Evolutionary conservation across 2,329 filamentous ascomycete species (phyloP), one percentile per base, ranked within the genome.

Genomic region (Nannizziopsis barbatae): DNA sequence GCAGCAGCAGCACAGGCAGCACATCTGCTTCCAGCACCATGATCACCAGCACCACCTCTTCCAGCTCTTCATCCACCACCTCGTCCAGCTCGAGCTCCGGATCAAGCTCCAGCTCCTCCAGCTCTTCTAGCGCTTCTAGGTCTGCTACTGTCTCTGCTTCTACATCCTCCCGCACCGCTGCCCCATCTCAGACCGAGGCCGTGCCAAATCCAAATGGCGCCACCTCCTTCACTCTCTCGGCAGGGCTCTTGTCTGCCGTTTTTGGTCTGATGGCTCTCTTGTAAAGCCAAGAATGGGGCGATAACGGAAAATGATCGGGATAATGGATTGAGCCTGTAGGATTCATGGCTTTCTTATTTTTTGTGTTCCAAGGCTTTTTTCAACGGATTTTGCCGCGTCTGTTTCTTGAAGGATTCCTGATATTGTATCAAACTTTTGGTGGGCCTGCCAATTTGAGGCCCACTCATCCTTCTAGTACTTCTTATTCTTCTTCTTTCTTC

Each of bases 21-120:
- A 54, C 55, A 10, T 32, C 50, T 42, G 47, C 56, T 45, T 58
- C 53, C 42, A 56, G 54, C 44, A 55, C 61, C n/a, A 54, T 58
- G 20, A 54, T 52, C 37, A 53, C 56, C 44, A 55, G 58, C 18
- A 57, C 58, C 30, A 40, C 51, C 5, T 50, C 53, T 11, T 35
- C 40, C 8, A 27, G 31, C 32, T 30, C 33, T 3, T 22, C 18
- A 8, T n/a, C 36, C 22, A 47, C 51, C 32, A 45, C 50, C 22
- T 11, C 31, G 27, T 14, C 32, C 38, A 41, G 14, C n/a, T 31
- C 20, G 33, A 15, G 12, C 18, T 3, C 35, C 1, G 32, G 4
- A 5, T 18, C 42, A 14, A 47, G 11, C 35, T 22, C 45, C 14
- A 32, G n/a, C 14, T 38, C 46, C 14, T 37, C 39, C 11, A 49